phyloP scores from a whole-genome alignment of 2,329 filamentous ascomycete species.

The Sporothrix schenckii region DNA sequence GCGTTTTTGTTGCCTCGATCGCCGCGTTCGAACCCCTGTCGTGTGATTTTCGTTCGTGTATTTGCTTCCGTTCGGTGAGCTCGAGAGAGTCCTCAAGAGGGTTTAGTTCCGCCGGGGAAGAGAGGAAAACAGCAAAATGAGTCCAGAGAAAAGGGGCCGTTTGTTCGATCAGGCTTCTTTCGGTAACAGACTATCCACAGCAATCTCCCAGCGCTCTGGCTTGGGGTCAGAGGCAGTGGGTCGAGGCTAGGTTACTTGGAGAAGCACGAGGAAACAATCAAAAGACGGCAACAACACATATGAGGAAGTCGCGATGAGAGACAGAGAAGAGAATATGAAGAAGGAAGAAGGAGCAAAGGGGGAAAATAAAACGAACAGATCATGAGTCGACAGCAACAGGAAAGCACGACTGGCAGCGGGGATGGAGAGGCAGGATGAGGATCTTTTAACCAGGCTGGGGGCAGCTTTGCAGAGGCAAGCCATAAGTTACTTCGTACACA shows the following conservation, averaged over 20 bases:
- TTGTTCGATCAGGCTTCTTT: constrained; percentile 28
- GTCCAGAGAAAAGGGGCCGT: neutral
- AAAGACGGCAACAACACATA: neutral
- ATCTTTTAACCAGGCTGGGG: constrained; percentile 27
- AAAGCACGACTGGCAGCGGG: constrained; percentile 19
- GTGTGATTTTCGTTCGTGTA: neutral
- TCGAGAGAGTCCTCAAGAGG: neutral
- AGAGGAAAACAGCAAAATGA: neutral
- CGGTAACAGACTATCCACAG: constrained; percentile 22
- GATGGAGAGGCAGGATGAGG: constrained; percentile 21
- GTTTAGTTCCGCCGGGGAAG: constrained; percentile 5
- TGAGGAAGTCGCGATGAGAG: constrained; percentile 18
- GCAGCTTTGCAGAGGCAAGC: neutral
- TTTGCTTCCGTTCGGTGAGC: neutral
- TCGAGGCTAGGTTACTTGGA: constrained; percentile 9
- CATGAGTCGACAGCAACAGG: constrained; percentile 1
- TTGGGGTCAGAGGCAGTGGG: constrained; percentile 23
- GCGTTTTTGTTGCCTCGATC: constrained; percentile 9
- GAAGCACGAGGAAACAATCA: neutral
- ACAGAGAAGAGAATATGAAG: neutral
- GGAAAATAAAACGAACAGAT: neutral
- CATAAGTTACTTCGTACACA: too few relatives aligned
- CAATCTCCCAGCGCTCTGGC: constrained; percentile 25
- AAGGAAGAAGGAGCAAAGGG: constrained; percentile 10
- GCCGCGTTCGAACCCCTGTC: constrained; percentile 21